Base-by-base conservation (phyloP, 306 rosid genomes). In the Parietaria judaica region DNA sequence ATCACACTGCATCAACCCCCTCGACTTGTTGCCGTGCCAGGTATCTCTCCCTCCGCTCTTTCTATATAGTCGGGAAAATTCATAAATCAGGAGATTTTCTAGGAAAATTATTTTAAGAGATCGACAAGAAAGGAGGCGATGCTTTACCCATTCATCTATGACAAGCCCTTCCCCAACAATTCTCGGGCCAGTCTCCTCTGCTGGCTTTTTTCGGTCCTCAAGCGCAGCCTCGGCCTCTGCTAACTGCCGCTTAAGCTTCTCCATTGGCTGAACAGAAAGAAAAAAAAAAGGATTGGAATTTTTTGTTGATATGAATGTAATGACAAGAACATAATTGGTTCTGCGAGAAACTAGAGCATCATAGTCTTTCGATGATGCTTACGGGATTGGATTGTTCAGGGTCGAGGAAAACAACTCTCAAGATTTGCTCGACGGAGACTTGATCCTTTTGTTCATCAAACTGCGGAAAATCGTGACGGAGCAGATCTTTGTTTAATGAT, bases 1-100 rank as follows among this genome's bases (percentile, higher is more conserved):
- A 73, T 58, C 80, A 89, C 82, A 68, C 69, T 15, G 87, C 79
- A 73, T 81, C 88, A 13, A 80, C 88, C 53, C 88, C 98, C 79
- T 84, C 86, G 55, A 75, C 95, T 71, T 86, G 96, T 76, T 92
- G 98, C 73, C 69, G 79, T 1, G 96, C 98, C 58, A 88, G 78
- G 80, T 92, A 92, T 79, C 92, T 84, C 76, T 88, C 96, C 83
- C 98, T 79, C 63, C 96, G 83, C 79, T 92, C 98, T 86, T 88
- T 92, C 96, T 92, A 47, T 74, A 80, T 47, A 37, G 9, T 4
- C 34, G 31, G 51, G 53, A 76, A 72, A 49, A 63, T 17, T 57
- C 56, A 56, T 17, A 61, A n/a, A 35, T 72, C 35, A 72, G 69
- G 41, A 61, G 4, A 53, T 61, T 64, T 34, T 48, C 56, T 48